Evolutionary conservation across 108 stramenopile genomes (phyloP).

Genomic region (Nitzschia sp.): DNA sequence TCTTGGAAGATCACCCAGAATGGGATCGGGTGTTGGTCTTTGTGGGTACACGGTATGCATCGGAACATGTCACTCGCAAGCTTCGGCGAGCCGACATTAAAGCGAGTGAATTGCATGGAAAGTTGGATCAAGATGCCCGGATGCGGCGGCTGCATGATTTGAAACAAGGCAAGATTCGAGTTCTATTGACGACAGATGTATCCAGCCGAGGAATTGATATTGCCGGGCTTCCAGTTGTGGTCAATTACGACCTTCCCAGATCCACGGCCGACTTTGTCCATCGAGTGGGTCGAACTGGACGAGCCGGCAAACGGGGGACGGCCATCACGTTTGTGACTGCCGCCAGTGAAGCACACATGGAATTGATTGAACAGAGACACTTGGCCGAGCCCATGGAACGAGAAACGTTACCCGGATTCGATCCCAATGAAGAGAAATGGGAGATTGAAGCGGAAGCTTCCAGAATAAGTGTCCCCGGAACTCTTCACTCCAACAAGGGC

Average conservation of each 20-base stretch:
- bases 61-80: slow-evolving; percentile 82
- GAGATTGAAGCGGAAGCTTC: slow-evolving; percentile 29
- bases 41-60: slow-evolving; percentile 84
- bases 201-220: slow-evolving; percentile 97
- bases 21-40: slow-evolving; percentile 91
- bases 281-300: slow-evolving; percentile 93
- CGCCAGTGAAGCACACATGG: slow-evolving; percentile 63
- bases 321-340: slow-evolving; percentile 91
- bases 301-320: slow-evolving; percentile 89
- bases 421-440: slow-evolving; percentile 66
- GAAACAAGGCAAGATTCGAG: slow-evolving; percentile 71
- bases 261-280: slow-evolving; percentile 91
- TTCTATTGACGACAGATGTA: slow-evolving; percentile 94
- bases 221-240: slow-evolving; percentile 78
- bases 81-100: slow-evolving; percentile 72
- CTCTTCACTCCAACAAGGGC: slow-evolving; percentile 55
- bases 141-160: slow-evolving; percentile 81
- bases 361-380: slow-evolving; percentile 72
- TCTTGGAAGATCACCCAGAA: slow-evolving; percentile 57
- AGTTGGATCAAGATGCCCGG: slow-evolving; percentile 90
- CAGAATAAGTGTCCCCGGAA: slow-evolving; percentile 47
- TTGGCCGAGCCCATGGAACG: slow-evolving; percentile 44
- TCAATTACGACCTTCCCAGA: slow-evolving; percentile 91
- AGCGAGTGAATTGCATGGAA: slow-evolving; percentile 92
- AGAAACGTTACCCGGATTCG: slow-evolving; percentile 64